phyloP scores from a whole-genome alignment of 2,329 filamentous ascomycete species.

The Ophiognomonia clavigignenti-juglandacearum region DNA sequence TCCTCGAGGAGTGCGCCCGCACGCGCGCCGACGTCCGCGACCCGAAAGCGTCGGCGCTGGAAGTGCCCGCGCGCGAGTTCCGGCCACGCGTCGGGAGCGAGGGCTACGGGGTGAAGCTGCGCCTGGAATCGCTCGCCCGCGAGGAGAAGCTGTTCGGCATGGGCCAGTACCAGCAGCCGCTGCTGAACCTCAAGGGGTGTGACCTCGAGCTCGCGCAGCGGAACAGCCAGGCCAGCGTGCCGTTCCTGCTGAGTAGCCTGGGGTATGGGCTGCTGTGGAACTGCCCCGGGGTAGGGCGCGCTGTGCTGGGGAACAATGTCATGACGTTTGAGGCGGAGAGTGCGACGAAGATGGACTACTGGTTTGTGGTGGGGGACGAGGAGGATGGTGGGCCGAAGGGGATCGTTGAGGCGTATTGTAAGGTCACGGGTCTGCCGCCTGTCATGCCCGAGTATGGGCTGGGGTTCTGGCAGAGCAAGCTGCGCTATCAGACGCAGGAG shows the following conservation, averaged over 20 bases:
- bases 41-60: conserved; percentile 54
- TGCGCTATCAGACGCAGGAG: conserved; percentile 62
- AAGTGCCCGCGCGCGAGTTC: conserved; percentile 54
- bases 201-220: conserved; percentile 62
- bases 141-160: conserved; percentile 63
- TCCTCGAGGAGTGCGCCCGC: conserved; percentile 50
- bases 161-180: conserved; percentile 64
- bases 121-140: conserved; percentile 50
- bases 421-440: conserved; percentile 53
- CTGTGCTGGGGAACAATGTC: conserved; percentile 55
- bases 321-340: conserved; percentile 58
- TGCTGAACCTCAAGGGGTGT: conserved; percentile 56
- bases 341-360: conserved; percentile 56
- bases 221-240: conserved; percentile 62
- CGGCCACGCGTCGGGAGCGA: conserved; percentile 44
- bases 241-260: conserved; percentile 54
- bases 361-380: conserved; percentile 57
- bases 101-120: conserved; percentile 53
- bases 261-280: conserved; percentile 66
- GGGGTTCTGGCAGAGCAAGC: conserved; percentile 65
- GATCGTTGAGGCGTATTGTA: conserved; percentile 52
- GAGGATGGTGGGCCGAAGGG: conserved; percentile 48
- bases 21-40: conserved; percentile 46
- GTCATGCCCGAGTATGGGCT: conserved; percentile 67
- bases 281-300: conserved; percentile 57